A percentile compares a stretch with the other conserved stretches of the same genome.
Conservation (phyloP, 2,329 filamentous ascomycete genomes). For the Claviceps paspali region DNA sequence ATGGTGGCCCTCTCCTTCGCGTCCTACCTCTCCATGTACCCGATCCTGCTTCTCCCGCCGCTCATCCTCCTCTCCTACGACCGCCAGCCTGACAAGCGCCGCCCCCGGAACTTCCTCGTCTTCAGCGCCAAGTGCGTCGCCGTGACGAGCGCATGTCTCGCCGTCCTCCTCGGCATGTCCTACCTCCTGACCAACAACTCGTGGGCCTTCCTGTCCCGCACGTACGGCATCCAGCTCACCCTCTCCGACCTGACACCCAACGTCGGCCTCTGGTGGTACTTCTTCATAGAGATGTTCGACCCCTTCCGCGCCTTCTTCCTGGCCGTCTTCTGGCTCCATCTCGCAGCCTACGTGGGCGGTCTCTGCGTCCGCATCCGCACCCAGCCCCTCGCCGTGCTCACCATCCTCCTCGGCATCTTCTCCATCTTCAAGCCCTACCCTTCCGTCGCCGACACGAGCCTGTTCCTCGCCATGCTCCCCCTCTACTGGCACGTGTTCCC, state of each 20-base stretch:
- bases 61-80: constrained; percentile 71
- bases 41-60: constrained; percentile 71
- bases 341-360: constrained; percentile 77
- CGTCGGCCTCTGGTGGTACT: constrained; percentile 98
- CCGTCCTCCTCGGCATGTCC: constrained; percentile 53
- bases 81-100: constrained; percentile 26
- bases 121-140: constrained; percentile 42
- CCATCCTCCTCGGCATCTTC: constrained; percentile 76
- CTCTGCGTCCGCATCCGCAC: constrained; percentile 67
- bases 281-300: constrained; percentile 99
- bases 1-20: constrained; percentile 79
- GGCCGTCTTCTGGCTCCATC: constrained; percentile 93
- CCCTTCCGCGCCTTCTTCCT: constrained; percentile 95
- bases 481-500: constrained; percentile 87
- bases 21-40: constrained; percentile 85
- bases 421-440: constrained; percentile 96
- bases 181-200: constrained; percentile 58
- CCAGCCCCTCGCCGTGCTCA: constrained; percentile 76
- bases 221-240: constrained; percentile 84
- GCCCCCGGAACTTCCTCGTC: constrained; percentile 18
- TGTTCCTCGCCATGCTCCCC: constrained; percentile 72
- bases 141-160: constrained; percentile 39
- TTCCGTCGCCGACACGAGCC: constrained; percentile 73
- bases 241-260: constrained; percentile 90
- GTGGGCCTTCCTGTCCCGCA: constrained; percentile 76